Conservation (phyloP, 495 filamentous ascomycete species). For the Glonium stellatum region DNA sequence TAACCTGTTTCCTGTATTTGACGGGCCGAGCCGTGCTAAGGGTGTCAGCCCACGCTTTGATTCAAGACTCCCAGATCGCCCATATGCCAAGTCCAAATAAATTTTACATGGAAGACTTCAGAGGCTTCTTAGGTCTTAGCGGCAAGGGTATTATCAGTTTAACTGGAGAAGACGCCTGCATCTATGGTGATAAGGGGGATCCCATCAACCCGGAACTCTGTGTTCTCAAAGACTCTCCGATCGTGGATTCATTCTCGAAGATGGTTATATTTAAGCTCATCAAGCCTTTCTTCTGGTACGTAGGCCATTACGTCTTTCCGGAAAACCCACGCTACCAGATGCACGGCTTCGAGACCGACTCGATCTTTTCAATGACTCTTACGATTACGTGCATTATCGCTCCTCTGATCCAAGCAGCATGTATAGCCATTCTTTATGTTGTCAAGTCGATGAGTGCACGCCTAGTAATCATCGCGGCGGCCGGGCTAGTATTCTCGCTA, state of each 20-base stretch:
- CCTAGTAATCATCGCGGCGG: not conserved
- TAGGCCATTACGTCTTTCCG: not conserved
- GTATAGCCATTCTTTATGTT: slow-evolving; percentile 4
- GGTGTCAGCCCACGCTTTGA: not conserved
- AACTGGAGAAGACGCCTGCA: not conserved
- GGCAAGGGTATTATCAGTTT: not conserved
- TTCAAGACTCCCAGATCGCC: not conserved
- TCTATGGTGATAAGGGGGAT: not conserved
- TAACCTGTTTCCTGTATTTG: not conserved
- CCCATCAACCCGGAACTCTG: not conserved
- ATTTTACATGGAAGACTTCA: not conserved
- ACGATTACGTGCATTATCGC: slow-evolving; percentile 4
- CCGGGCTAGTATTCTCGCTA: slow-evolving; percentile 1
- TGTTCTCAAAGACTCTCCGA: not conserved
- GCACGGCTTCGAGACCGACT: not conserved
- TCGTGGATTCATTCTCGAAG: not conserved
- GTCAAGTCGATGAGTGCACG: slow-evolving; percentile 1
- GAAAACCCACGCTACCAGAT: not conserved
- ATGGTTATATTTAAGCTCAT: not conserved
- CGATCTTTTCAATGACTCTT: not conserved
- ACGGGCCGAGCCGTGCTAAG: not conserved
- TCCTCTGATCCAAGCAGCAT: slow-evolving; percentile 1
- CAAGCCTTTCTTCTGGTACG: not conserved
- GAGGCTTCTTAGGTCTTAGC: not conserved
- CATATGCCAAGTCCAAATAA: not conserved